A percentile compares a stretch with the other conserved stretches of the same genome.
Evolutionary conservation across 2,329 filamentous ascomycete species (phyloP).

Genomic region (Magnaporthales sp.): DNA sequence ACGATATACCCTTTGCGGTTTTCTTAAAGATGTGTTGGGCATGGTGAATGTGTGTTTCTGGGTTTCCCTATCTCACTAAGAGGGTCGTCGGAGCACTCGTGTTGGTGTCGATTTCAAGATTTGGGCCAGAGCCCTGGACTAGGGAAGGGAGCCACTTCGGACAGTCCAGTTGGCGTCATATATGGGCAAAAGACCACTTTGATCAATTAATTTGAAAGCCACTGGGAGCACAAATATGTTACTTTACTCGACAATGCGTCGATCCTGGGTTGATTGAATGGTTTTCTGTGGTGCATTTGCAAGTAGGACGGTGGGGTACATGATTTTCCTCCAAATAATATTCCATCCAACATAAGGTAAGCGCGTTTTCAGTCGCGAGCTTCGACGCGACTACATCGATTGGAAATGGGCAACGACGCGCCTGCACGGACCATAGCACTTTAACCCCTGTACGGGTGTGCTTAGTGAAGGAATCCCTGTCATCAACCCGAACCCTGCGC

Average conservation of each 20-base stretch:
- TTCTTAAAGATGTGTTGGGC: slow-evolving; percentile 50
- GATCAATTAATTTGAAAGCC: background rate
- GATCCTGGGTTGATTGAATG: background rate
- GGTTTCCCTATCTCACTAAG: background rate
- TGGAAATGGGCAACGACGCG: background rate
- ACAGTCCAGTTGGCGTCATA: background rate
- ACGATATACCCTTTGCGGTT: slow-evolving; percentile 57
- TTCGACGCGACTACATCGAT: background rate
- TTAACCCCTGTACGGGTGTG: background rate
- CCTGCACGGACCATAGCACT: background rate
- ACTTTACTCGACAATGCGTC: background rate
- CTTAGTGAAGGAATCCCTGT: background rate
- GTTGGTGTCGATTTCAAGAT: background rate
- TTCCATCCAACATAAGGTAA: background rate
- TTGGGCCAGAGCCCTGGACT: background rate
- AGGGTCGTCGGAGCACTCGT: background rate
- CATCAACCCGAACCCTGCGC: slow-evolving; percentile 3
- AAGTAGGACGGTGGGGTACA: background rate
- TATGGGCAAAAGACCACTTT: background rate
- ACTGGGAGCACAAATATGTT: background rate
- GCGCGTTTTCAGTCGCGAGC: background rate
- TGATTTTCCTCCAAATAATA: background rate
- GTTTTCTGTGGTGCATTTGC: background rate
- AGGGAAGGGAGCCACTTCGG: background rate
- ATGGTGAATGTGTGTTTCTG: slow-evolving; percentile 23